Base-by-base conservation (phyloP, 192 early-diverging fungal genomes). In the Helicostylum pulchrum region DNA sequence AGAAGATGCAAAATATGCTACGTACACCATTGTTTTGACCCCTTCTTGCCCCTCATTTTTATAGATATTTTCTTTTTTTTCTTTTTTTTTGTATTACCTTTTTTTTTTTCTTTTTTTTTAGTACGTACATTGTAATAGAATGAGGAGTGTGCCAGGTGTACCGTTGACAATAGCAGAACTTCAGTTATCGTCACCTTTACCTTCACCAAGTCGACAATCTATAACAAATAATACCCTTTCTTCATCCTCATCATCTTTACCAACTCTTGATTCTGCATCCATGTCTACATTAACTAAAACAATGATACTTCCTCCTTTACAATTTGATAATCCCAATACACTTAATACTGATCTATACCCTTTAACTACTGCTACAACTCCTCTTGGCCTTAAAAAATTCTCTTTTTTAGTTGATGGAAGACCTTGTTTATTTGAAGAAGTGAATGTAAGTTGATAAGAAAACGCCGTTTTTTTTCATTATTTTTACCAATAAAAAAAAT, bases 311-410 rank as follows among this genome's bases (percentile, higher is more conserved):
- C 56, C n/a, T 21, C 39, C 56, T 43, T 58, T 58, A 58, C 39
- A 58, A 21, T 43, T 58, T 21, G 56, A 58, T 15, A 36, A 19
- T 17, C 56, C 56, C 34, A 19, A 39, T 5, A 19, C 17, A 17
- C 32, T 36, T 39, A 34, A 58, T n/a, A 42, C 56, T 43, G 32
- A 39, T 64, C 53, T 64, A 64, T 64, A 64, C 62, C 62, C 62
- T 20, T 50, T 64, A 15, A 30, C 62, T 10, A 23, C 30, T 2
- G 51, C 39, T 32, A 30, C 62, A 11, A 64, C 62, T 21, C 62
- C 62, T 23, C 20, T 30, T 32, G 39, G 49, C 6, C n/a, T 64
- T 15, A 51, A 36, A 23, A 64, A 39, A 42, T 43, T 64, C 19
- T 20, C 36, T 17, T 64, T 64, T 43, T 26, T n/a, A n/a, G 32